These are phyloP conservation scores for Leccinellum albellum DNA, from an alignment of 768 basidiomycete species.

Conservation along the genomic window DNA sequence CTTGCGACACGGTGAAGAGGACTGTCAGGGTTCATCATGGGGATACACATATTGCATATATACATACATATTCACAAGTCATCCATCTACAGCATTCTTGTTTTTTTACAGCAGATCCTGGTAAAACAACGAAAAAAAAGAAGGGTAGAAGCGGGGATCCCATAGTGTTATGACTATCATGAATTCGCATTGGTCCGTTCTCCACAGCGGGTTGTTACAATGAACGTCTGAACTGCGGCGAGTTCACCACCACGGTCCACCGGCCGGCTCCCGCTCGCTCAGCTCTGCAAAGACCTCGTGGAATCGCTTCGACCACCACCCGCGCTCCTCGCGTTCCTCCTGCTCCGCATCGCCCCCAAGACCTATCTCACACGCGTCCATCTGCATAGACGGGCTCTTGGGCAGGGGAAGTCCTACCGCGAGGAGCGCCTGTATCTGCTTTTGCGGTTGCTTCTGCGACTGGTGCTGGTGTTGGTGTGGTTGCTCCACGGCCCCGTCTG, in stretches of 20 bases:
- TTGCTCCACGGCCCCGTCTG: neutral
- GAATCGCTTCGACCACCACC: slow-evolving; percentile 71
- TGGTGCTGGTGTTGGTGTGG: neutral
- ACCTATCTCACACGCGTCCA: slow-evolving; percentile 35
- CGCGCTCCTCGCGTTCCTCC: slow-evolving; percentile 63
- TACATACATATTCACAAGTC: neutral
- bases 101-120: neutral
- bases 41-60: neutral
- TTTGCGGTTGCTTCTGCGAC: slow-evolving; percentile 9
- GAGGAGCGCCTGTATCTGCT: slow-evolving; percentile 38
- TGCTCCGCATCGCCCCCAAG: slow-evolving; percentile 27
- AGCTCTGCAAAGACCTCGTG: slow-evolving; percentile 59
- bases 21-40: too few relatives aligned
- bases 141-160: neutral
- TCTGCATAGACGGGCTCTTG: slow-evolving; percentile 68
- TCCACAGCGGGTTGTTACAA: neutral
- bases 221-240: neutral
- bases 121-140: neutral
- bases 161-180: neutral
- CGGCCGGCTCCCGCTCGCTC: slow-evolving; percentile 24
- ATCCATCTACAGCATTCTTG: slow-evolving; percentile 6
- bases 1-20: slow-evolving; percentile 40
- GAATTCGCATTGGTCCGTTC: neutral
- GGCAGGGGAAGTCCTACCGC: slow-evolving; percentile 55
- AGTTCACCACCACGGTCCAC: neutral